phyloP scores from a whole-genome alignment of 2,329 filamentous ascomycete species.

The Curvularia verruculosa region DNA sequence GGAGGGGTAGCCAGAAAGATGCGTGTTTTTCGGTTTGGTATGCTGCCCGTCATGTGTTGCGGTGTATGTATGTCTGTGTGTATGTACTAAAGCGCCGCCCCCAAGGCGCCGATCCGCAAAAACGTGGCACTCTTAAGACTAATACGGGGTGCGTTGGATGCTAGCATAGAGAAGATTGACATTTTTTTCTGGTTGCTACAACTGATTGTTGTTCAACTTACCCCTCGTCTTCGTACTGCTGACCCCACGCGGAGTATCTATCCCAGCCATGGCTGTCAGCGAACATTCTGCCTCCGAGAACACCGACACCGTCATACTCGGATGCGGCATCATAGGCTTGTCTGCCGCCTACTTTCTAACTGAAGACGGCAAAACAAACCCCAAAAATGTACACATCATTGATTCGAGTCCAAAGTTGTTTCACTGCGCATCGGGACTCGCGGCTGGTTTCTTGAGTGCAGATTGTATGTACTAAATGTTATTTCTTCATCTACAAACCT shows the following conservation, averaged over 20 bases:
- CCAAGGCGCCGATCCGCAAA: not conserved
- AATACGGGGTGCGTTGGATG: not conserved
- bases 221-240: not conserved
- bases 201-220: not conserved
- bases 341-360: slow-evolving; percentile 69
- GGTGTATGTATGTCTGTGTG: not conserved
- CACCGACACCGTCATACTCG: slow-evolving; percentile 46
- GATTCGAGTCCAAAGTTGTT: slow-evolving; percentile 68
- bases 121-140: not conserved
- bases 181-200: not conserved
- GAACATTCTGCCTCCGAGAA: slow-evolving; percentile 5
- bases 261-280: slow-evolving; percentile 6
- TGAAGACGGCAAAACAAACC: slow-evolving; percentile 43
- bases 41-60: not conserved
- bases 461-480: slow-evolving; percentile 60
- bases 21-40: not conserved
- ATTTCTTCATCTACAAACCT: not conserved
- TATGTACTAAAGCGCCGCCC: not conserved
- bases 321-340: slow-evolving; percentile 54
- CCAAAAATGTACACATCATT: slow-evolving; percentile 61
- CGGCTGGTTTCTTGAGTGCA: slow-evolving; percentile 73
- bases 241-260: slow-evolving; percentile 7
- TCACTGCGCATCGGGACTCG: slow-evolving; percentile 74
- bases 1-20: not conserved
- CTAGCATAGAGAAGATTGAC: not conserved